Base-by-base conservation (phyloP, 148 eudicot genomes). In the Rhododendron vialii region DNA sequence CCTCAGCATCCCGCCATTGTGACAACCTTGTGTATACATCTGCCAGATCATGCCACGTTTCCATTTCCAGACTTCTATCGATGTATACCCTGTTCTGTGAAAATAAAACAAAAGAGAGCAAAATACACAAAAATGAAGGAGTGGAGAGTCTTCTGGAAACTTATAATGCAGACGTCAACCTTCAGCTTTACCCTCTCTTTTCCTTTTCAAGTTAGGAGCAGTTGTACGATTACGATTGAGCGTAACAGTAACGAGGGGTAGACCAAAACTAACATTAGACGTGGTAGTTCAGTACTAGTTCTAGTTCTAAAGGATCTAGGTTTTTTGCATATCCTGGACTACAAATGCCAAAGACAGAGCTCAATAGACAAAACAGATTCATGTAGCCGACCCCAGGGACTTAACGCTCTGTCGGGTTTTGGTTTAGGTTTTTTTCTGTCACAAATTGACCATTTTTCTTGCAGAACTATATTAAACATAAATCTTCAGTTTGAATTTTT, bases 31-130 rank as follows among this genome's bases (percentile, higher is more conserved):
- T 92, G 65, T 96, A 96, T 28, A 94, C 81, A 48, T 92, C 91
- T 24, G 99, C 97, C 81, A 96, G 95, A 87, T 96, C 99, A 88
- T 94, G 95, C 99, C 98, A 96, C 13, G 97, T 95, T 88, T 95
- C 97, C 92, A 93, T 88, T 93, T 96, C 99, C 85, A 96, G 88
- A 63, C 88, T 80, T 90, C 88, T 89, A 43, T 88, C 92, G 38
- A 36, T 81, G 45, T 90, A 87, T 82, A 86, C 87, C 90, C 91
- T 90, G 26, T 85, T 90, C 99, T 96, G 96, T 50, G 47, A 89
- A 61, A 48, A 78, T 10, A 13, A 30, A 73, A 81, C 30, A 75
- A 28, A 80, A 24, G n/a, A 73, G 4, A 73, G 3, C 17, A 75
- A 13, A 74, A 74, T 5, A 36, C 22, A 75, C n/a, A 18, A 14